A percentile compares a stretch with the other conserved stretches of the same genome.
Evolutionary conservation across 2,329 filamentous ascomycete species (phyloP).

Genomic region (Tolypocladium paradoxum): DNA sequence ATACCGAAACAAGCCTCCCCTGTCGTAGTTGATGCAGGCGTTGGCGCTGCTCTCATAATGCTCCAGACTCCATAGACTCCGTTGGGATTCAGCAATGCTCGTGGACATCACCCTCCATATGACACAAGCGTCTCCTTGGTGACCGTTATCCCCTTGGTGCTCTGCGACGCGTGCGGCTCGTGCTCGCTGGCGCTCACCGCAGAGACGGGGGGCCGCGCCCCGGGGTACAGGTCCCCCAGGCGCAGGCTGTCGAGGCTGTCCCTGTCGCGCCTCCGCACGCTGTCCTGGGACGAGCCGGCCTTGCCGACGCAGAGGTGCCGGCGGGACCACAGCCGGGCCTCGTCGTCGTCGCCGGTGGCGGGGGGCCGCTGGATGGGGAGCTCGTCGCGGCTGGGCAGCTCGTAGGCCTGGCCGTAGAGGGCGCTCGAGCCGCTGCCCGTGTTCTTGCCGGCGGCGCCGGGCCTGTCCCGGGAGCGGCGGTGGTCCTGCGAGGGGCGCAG

Average conservation of each 20-base stretch:
- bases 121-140: not conserved
- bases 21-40: not conserved
- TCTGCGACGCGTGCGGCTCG: not conserved
- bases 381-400: slow-evolving; percentile 12
- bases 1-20: not conserved
- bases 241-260: slow-evolving; percentile 12
- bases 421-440: not conserved
- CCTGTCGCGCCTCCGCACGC: not conserved
- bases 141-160: not conserved
- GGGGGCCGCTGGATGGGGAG: not conserved
- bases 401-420: slow-evolving; percentile 8
- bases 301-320: not conserved
- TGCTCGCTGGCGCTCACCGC: slow-evolving; percentile 10
- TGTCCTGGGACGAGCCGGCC: not conserved
- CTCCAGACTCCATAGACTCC: no score
- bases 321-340: slow-evolving; percentile 10
- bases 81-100: not conserved
- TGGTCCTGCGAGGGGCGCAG: slow-evolving; percentile 12
- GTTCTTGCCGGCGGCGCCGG: no score
- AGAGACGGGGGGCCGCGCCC: slow-evolving; percentile 4
- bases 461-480: slow-evolving; percentile 8
- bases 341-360: slow-evolving; percentile 10
- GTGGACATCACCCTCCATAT: not conserved
- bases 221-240: slow-evolving; percentile 6
- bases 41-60: not conserved